Evolutionary conservation across 768 basidiomycete species (phyloP), one percentile per base, ranked within the genome.

Genomic region (Boletus barrowsii): DNA sequence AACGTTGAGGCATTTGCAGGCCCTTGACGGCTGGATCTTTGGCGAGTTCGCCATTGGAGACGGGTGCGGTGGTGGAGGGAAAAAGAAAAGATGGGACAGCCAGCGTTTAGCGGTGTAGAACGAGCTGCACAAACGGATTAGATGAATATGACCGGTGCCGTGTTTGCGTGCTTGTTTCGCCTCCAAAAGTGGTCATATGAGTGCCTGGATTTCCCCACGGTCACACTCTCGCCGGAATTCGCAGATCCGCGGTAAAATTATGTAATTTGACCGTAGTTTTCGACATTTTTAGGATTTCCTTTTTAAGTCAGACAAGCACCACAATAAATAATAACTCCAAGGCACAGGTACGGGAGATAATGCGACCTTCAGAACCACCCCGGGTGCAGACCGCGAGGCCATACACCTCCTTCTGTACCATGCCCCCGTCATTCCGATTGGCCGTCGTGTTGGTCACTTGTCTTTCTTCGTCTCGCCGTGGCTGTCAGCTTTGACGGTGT

Each of bases 1-100:
- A 43, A 90, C 76, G 64, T 90, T 90, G 54, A 90, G 80, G 62
- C 88, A 90, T 65, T 73, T 79, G 69, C 88, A 90, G 51, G 87
- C 76, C 71, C 78, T 82, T 35, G 57, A 57, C 45, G 55, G 55
- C 22, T 18, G 37, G 53, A 60, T 58, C 22, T 56, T 53, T 56
- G 50, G 54, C 44, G 53, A 40, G 33, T 66, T 55, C 58, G 60
- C 54, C 70, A 72, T 72, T 49, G 18, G 36, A 5, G 51, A 52
- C 52, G 55, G 57, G 5, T 2, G 55, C 22, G 54, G 22, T 62
- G 54, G 58, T 60, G 60, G 58, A 35, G 58, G 60, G 45, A 54
- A 46, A 58, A 58, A 60, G 55, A 49, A 50, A 61, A 49, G 55
- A 33, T 47, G 55, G 48, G 56, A 39, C 44, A 40, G 49, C 58